Base-by-base conservation (phyloP, 176 grass and related monocot genomes). In the Elaeis guineensis region DNA sequence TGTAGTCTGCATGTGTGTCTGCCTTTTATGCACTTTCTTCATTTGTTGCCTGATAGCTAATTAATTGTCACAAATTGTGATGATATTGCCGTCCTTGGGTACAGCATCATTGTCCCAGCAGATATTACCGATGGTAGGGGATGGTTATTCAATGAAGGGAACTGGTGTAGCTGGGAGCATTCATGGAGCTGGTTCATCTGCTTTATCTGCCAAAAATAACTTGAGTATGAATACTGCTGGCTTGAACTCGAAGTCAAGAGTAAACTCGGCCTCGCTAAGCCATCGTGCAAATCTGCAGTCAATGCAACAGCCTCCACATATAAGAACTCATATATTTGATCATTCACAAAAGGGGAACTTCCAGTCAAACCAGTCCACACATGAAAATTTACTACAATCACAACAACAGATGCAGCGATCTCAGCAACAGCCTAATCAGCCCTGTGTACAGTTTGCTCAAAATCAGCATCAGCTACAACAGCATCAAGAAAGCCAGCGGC, bases 281-380 rank as follows among this genome's bases (percentile, higher is more conserved):
- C 84, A 83, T 78, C 88, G 86, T 56, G 57, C 84, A 80, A 73
- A 76, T 75, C 85, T 91, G 28, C 87, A 97, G 58, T 54, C 94
- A 21, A 80, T 81, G 50, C 94, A 89, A 74, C 32, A 29, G 11
- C 88, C 89, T 67, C 74, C 85, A 16, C 77, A 73, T 69, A 64
- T 89, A 67, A 93, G 84, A 83, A 61, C 73, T 66, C 86, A 93
- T 76, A 72, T 78, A 72, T 82, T 93, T 59, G 85, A 87, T 80
- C 87, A 92, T 52, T 55, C 75, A 58, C 81, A 85, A 52, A 92
- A 83, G 71, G 64, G 71, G 61, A 86, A 83, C 66, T 83, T 93
- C 69, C 94, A 99, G 67, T 49, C 82, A 58, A 74, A 70, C 21
- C 94, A 92, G 56, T 70, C 82, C 52, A 54, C 58, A 58, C 70